phyloP scores from a whole-genome alignment of 805 yeast species.

The Diddensiella caesifluorescens region DNA sequence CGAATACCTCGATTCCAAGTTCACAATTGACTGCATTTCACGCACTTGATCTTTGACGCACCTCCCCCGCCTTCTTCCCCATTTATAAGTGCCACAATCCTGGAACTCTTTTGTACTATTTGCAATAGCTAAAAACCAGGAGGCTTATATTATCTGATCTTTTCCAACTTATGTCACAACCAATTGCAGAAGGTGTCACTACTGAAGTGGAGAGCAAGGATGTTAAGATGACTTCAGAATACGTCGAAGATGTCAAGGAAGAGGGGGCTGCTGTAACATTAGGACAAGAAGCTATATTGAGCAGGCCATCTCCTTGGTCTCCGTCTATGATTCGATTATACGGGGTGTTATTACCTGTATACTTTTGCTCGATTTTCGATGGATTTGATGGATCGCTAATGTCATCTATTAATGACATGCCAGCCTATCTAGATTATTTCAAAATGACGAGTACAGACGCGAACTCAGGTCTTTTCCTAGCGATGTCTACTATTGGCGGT shows the following conservation, averaged over 20 bases:
- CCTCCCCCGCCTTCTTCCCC: not conserved
- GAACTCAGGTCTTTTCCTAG: constrained; percentile 3
- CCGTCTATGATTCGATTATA: constrained; percentile 9
- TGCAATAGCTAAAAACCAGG: no score
- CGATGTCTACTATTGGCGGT: constrained; percentile 8
- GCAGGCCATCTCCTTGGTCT: constrained; percentile 11
- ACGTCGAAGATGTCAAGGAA: not conserved
- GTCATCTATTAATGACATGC: constrained; percentile 10
- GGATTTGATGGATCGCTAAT: constrained; percentile 15
- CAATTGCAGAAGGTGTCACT: not conserved
- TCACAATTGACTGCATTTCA: no score
- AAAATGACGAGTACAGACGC: not conserved
- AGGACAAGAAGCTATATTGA: constrained; percentile 6
- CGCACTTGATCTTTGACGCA: not conserved
- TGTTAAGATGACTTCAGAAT: not conserved
- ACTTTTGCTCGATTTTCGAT: constrained; percentile 10
- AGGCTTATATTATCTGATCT: not conserved
- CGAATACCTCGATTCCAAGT: no score
- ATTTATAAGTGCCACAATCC: not conserved
- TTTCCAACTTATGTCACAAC: not conserved
- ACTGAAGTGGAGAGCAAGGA: not conserved
- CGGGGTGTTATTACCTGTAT: constrained; percentile 8
- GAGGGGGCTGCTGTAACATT: not conserved
- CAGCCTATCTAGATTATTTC: constrained; percentile 11
- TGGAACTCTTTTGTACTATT: not conserved